Conservation (phyloP, 2,329 filamentous ascomycete genomes). For the Fusarium domesticum region DNA sequence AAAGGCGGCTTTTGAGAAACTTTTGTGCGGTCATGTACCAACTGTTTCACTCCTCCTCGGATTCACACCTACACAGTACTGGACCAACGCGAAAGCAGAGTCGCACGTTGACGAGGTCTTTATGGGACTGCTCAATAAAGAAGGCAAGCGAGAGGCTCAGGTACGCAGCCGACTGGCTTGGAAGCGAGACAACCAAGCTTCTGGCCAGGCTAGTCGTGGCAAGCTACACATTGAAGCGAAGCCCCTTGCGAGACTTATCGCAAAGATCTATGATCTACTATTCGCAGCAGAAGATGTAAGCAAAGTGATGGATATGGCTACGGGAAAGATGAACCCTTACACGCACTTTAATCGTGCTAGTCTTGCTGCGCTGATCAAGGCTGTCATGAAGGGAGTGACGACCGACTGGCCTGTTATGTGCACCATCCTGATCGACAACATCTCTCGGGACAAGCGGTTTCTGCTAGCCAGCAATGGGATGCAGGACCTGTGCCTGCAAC, state of each 20-base stretch:
- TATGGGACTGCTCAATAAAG: conserved; percentile 20
- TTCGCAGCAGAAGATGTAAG: conserved; percentile 40
- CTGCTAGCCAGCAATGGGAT: conserved; percentile 32
- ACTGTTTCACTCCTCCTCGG: conserved; percentile 51
- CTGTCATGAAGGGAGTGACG: conserved; percentile 34
- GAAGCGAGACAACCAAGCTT: conserved; percentile 36
- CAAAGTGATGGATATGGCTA: conserved; percentile 6
- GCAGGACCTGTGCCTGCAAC: conserved; percentile 37
- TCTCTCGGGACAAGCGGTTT: conserved; percentile 31
- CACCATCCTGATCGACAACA: conserved; percentile 28
- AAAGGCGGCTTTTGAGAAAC: conserved; percentile 34
- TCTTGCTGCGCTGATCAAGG: conserved; percentile 39
- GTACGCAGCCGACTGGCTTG: conserved; percentile 34
- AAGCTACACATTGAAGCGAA: conserved; percentile 35
- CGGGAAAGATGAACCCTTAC: conserved; percentile 18
- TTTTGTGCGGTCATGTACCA: conserved; percentile 46
- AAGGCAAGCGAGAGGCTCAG: conserved; percentile 18
- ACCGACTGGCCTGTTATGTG: conserved; percentile 36
- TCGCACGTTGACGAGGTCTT: conserved; percentile 42
- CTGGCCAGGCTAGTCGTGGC: conserved; percentile 18
- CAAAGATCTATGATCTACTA: conserved; percentile 44
- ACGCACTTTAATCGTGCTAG: conserved; percentile 38
- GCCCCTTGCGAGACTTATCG: conserved; percentile 39
- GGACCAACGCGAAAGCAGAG: conserved; percentile 45
- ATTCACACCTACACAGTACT: conserved; percentile 47